phyloP scores from a whole-genome alignment of 2,329 filamentous ascomycete genomes.

The Neofusicoccum cordaticola region DNA sequence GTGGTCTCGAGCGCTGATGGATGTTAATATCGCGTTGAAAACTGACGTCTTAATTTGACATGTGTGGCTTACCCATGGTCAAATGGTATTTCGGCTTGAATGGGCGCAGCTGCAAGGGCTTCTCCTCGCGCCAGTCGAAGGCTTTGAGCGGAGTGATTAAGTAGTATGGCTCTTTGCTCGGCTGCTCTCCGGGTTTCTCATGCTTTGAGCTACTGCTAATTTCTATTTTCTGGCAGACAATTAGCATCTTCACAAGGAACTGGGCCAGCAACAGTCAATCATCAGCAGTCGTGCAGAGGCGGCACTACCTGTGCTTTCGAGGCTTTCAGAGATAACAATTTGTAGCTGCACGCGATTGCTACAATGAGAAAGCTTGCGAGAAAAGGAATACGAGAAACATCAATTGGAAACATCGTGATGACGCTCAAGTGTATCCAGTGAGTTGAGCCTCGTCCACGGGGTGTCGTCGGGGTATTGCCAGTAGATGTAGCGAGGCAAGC shows the following conservation, averaged over 20 bases:
- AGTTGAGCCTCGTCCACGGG: too few species aligned
- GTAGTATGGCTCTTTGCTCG: slow-evolving; percentile 33
- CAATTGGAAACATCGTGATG: not conserved
- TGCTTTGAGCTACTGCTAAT: not conserved
- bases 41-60: not conserved
- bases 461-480: not conserved
- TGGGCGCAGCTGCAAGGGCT: slow-evolving; percentile 54
- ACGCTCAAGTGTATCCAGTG: not conserved
- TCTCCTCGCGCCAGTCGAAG: slow-evolving; percentile 52
- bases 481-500: too few species aligned
- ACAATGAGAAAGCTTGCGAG: not conserved
- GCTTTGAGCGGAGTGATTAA: slow-evolving; percentile 46
- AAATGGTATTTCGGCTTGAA: slow-evolving; percentile 63
- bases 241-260: not conserved
- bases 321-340: not conserved
- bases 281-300: not conserved
- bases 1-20: slow-evolving; percentile 52
- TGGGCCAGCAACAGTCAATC: not conserved
- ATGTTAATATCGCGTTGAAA: not conserved
- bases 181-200: not conserved
- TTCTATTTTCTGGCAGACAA: not conserved
- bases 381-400: not conserved
- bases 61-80: slow-evolving; percentile 55
- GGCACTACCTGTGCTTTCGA: not conserved
- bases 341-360: not conserved